These are phyloP conservation scores for Pecoramyces ruminantium DNA, from an alignment of 192 early-diverging fungal species.

Conservation along the genomic window DNA sequence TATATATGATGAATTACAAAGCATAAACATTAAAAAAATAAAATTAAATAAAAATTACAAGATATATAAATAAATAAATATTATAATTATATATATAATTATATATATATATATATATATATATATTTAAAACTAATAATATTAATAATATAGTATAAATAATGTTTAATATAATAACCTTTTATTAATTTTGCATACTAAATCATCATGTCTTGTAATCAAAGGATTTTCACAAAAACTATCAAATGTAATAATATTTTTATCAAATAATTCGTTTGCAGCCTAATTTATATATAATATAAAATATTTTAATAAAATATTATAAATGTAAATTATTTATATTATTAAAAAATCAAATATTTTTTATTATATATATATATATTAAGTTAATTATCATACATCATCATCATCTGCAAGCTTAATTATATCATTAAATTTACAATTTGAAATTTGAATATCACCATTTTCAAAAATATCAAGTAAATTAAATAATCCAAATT, in stretches of 20 bases:
- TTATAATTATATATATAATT: not conserved
- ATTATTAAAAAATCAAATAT: no score
- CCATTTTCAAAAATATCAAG: not conserved
- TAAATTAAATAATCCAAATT: not conserved
- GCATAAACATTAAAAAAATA: no score
- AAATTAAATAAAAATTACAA: slow-evolving; percentile 36
- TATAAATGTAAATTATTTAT: no score
- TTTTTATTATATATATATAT: no score
- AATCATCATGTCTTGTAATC: not conserved
- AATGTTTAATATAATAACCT: not conserved
- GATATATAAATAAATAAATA: slow-evolving; percentile 18
- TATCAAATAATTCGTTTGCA: not conserved
- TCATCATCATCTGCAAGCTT: not conserved
- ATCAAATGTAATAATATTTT: not conserved
- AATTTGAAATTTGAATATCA: not conserved
- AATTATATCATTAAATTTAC: not conserved
- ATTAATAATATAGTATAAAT: no score
- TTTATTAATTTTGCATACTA: not conserved
- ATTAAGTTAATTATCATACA: not conserved
- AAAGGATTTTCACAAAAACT: not conserved
- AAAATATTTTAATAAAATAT: no score
- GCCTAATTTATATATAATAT: no score
- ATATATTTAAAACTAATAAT: not conserved
- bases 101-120: not conserved
- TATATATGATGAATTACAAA: no score